phyloP scores from a whole-genome alignment of 1,284 basidiomycete genomes.

The Athelia psychrophila region DNA sequence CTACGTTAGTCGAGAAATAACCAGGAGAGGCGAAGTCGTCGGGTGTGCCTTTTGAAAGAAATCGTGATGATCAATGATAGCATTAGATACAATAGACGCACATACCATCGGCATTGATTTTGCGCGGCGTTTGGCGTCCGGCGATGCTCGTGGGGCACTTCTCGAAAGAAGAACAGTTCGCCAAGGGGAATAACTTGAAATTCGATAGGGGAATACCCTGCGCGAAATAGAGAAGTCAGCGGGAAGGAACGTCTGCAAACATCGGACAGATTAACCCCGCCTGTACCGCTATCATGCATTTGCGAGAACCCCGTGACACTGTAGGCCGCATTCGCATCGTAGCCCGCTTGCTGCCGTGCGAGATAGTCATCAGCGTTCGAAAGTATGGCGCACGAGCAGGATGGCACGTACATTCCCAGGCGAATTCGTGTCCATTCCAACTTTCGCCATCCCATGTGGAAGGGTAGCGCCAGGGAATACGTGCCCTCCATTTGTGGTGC shows the following conservation, averaged over 20 bases:
- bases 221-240: background rate
- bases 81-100: background rate
- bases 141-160: background rate
- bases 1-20: conserved; percentile 37
- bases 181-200: background rate
- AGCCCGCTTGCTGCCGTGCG: conserved; percentile 55
- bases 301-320: conserved; percentile 62
- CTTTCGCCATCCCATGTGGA: conserved; percentile 51
- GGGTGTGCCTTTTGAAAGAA: conserved; percentile 30
- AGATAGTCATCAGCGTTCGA: background rate
- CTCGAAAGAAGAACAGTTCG: background rate
- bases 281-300: conserved; percentile 60
- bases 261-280: conserved; percentile 29
- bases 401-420: conserved; percentile 46
- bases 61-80: background rate
- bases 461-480: conserved; percentile 43
- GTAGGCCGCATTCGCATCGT: conserved; percentile 47
- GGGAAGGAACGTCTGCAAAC: background rate
- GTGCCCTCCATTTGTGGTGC: conserved; percentile 57
- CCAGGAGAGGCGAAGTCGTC: conserved; percentile 37
- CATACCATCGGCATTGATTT: background rate
- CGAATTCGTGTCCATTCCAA: conserved; percentile 63
- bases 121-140: background rate
- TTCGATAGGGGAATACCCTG: background rate
- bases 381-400: background rate